Conservation (phyloP, 192 early-diverging fungal genomes). For the Lobulomyces angularis region DNA sequence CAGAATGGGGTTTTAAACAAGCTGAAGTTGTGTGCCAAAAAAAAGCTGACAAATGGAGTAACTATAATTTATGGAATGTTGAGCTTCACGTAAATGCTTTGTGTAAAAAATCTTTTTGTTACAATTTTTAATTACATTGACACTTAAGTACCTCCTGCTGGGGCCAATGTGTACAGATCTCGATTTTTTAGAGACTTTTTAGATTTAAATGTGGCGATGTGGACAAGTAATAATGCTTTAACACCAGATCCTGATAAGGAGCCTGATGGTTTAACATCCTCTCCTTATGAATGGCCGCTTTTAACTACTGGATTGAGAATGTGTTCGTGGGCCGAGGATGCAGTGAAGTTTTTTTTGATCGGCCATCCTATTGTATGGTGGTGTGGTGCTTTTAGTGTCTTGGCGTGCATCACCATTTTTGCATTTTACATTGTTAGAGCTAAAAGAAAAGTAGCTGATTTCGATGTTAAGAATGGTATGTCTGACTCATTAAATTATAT, state of each 20-base stretch:
- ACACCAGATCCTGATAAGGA: conserved; percentile 85
- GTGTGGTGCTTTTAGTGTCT: conserved; percentile 42
- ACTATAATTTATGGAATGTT: conserved; percentile 79
- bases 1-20: conserved; percentile 96
- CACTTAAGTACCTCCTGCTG: conserved; percentile 57
- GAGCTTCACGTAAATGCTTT: conserved; percentile 72
- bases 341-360: conserved; percentile 82
- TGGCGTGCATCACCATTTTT: conserved; percentile 29
- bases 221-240: conserved; percentile 90
- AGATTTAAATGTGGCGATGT: conserved; percentile 90
- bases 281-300: conserved; percentile 82
- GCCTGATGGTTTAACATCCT: conserved; percentile 61
- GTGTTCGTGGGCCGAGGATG: conserved; percentile 79
- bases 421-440: conserved; percentile 48
- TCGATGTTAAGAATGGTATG: background rate
- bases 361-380: conserved; percentile 93
- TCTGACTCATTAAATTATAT: conserved; percentile 2
- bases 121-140: background rate
- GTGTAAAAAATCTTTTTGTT: conserved; percentile 25
- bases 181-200: conserved; percentile 74
- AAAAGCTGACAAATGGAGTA: conserved; percentile 29
- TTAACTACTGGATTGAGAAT: conserved; percentile 77
- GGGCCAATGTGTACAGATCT: conserved; percentile 46
- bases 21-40: conserved; percentile 81
- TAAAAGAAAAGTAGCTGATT: conserved; percentile 33